A percentile compares a stretch with the other conserved stretches of the same genome.
These are phyloP conservation scores for Cryptosporidium tyzzeri DNA, from an alignment of 169 alveolate genomes.

Conservation along the genomic window DNA sequence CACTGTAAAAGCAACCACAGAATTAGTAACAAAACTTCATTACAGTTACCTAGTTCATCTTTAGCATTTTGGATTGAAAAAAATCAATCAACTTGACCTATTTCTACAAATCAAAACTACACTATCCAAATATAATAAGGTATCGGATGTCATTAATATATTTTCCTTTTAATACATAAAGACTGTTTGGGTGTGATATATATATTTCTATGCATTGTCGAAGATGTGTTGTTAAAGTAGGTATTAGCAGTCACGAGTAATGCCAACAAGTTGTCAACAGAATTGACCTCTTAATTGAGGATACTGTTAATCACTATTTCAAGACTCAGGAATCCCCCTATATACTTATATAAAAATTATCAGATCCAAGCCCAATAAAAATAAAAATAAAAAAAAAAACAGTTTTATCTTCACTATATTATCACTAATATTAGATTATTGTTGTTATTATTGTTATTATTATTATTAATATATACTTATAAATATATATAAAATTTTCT, in stretches of 20 bases:
- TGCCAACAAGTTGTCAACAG: not conserved
- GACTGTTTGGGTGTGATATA: not conserved
- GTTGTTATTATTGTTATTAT: not conserved
- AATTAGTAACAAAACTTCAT: not conserved
- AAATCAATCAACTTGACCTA: not conserved
- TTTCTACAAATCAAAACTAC: not conserved
- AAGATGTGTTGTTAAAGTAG: not conserved
- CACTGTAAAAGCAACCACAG: not conserved
- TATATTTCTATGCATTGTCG: not conserved
- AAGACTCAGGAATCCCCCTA: not conserved
- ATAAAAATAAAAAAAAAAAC: not conserved
- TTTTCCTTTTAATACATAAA: not conserved
- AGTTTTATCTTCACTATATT: not conserved
- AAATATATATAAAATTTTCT: constrained; percentile 2
- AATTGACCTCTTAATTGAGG: not conserved
- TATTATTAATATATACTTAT: not conserved
- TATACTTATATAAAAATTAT: no score
- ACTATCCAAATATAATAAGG: not conserved
- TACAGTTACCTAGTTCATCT: not conserved
- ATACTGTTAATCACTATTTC: no score
- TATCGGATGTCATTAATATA: not conserved
- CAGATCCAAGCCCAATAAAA: not conserved
- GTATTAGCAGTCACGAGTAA: not conserved
- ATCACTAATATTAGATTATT: no score
- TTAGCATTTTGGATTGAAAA: constrained; percentile 6